Evolutionary conservation across 2,329 filamentous ascomycete species (phyloP), one percentile per base, ranked within the genome.

Genomic region (Paraphaeosphaeria sporulosa): DNA sequence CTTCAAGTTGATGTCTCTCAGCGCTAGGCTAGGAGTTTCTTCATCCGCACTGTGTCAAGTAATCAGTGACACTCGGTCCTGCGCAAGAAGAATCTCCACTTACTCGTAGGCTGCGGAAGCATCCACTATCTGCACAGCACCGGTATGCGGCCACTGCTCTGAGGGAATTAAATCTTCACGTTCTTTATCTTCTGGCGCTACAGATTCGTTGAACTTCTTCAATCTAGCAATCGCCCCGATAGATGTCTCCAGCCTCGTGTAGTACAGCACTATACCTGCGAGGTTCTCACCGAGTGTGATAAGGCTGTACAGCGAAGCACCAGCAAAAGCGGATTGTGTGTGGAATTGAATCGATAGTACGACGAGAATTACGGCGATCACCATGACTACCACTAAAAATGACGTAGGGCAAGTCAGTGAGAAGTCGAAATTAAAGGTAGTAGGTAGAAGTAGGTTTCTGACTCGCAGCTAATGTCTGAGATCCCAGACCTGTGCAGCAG

Each of bases 181-280:
- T 15, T 72, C 68, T 63, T 81, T 85, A 53, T 88, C 82, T 76
- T 85, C 82, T 0, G 77, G 77, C 6, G 74, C 63, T 2, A 79
- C 79, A 13, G 70, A 75, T 13, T 76, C 71, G 2, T 76, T 76
- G 60, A 86, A 86, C 4, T 78, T 74, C 63, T 81, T 82, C 50
- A 87, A 75, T 10, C 86, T 78, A 9, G 80, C 74, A 23, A 87
- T 78, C 4, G 85, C 84, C 5, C 85, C 85, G 34, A 87, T 79
- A n/a, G 80, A 80, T 0, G 84, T 87, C 64, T 87, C 86, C 25
- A 87, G 72, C 21, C 30, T 54, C 4, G 66, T 67, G 21, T 55
- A 69, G 19, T 34, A 57, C 1, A 60, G 9, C 10, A 67, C 59
- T n/a, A 69, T 61, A 13, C 57, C 59, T 19, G 60, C 30, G 6